phyloP scores from a whole-genome alignment of 768 basidiomycete species.

The Rhodotorula taiwanensis region DNA sequence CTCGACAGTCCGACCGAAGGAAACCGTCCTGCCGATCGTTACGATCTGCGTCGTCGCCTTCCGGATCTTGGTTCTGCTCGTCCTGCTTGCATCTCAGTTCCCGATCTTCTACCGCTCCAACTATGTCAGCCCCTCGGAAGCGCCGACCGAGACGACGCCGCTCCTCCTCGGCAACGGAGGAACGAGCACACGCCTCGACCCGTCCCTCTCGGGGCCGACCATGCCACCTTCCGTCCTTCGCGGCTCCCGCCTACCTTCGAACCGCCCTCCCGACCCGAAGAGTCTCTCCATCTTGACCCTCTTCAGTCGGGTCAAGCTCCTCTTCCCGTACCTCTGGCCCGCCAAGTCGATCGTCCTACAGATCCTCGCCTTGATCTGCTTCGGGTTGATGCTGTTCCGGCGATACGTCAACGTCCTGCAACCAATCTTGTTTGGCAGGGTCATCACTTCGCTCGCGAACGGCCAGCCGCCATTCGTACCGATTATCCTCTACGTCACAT shows the following conservation, averaged over 20 bases:
- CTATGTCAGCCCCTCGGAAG: constrained; percentile 6
- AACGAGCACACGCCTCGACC: constrained; percentile 4
- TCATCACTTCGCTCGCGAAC: constrained; percentile 39
- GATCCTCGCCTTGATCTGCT: constrained; percentile 60
- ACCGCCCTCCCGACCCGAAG: constrained; percentile 52
- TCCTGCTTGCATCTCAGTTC: constrained; percentile 30
- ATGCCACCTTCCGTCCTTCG: constrained; percentile 5
- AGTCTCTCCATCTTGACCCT: constrained; percentile 51
- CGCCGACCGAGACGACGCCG: constrained; percentile 18
- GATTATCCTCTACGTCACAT: constrained; percentile 26
- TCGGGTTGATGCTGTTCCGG: constrained; percentile 62
- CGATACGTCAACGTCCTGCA: constrained; percentile 52
- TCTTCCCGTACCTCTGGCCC: constrained; percentile 82
- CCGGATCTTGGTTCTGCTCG: constrained; percentile 31
- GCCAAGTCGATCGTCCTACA: constrained; percentile 60
- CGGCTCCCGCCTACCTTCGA: constrained; percentile 39
- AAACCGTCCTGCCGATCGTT: constrained; percentile 50
- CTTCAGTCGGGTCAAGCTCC: constrained; percentile 56
- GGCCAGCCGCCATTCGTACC: constrained; percentile 21
- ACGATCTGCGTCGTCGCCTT: constrained; percentile 27
- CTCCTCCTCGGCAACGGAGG: constrained; percentile 5
- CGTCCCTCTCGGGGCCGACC: neutral
- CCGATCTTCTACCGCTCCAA: constrained; percentile 16
- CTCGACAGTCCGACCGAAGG: constrained; percentile 25
- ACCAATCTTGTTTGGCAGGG: constrained; percentile 26